These are phyloP conservation scores for Cladophialophora psammophila DNA, from an alignment of 2,329 filamentous ascomycete species.

Conservation along the genomic window DNA sequence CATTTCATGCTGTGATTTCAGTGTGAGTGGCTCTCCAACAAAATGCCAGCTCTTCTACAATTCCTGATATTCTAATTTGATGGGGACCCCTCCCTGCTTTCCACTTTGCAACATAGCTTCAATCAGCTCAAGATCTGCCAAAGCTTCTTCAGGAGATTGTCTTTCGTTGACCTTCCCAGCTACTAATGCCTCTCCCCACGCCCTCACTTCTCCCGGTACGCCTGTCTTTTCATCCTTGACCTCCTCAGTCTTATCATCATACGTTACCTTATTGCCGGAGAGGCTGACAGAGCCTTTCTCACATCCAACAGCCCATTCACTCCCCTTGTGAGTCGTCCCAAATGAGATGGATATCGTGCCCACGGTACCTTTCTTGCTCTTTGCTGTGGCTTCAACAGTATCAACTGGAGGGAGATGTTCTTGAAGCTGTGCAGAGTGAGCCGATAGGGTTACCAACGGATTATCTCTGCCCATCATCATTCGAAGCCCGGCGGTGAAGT, in stretches of 20 bases:
- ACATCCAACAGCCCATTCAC: constrained; percentile 59
- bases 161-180: constrained; percentile 51
- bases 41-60: constrained; percentile 8
- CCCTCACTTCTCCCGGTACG: constrained; percentile 60
- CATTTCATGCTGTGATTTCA: neutral
- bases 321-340: constrained; percentile 60
- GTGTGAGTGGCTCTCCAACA: neutral
- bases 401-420: constrained; percentile 63
- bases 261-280: constrained; percentile 46
- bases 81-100: constrained; percentile 41
- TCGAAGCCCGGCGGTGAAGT: constrained; percentile 61
- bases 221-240: constrained; percentile 59
- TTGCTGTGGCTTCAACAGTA: constrained; percentile 61
- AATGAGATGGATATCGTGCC: constrained; percentile 61
- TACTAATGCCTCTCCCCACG: constrained; percentile 59
- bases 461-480: constrained; percentile 56
- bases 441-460: constrained; percentile 54
- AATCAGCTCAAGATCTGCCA: constrained; percentile 43
- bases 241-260: constrained; percentile 50
- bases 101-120: constrained; percentile 45
- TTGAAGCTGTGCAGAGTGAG: constrained; percentile 59
- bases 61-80: constrained; percentile 39
- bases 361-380: constrained; percentile 56
- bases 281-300: constrained; percentile 60
- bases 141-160: constrained; percentile 57